Evolutionary conservation across 352 stramenopile genomes (phyloP).

Genomic region (Phytophthora tubulina): DNA sequence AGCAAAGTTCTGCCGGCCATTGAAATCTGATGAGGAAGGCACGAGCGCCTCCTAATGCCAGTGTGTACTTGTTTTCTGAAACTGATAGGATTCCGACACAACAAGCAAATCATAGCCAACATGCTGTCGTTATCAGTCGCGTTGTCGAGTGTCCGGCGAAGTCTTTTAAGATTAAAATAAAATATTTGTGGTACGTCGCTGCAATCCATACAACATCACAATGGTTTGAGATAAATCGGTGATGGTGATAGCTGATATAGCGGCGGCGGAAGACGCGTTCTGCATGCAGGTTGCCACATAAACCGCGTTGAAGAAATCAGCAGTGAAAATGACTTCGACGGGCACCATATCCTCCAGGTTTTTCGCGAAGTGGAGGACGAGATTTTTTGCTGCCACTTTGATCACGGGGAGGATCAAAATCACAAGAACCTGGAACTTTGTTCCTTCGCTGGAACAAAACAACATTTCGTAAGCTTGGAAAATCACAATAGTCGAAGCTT

Average conservation of each 20-base stretch:
- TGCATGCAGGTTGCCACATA: conserved; percentile 43
- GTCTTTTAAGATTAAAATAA: too few relatives aligned
- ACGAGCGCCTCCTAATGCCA: conserved; percentile 20
- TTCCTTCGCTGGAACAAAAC: conserved; percentile 8
- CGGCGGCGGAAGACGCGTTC: conserved; percentile 12
- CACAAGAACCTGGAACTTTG: conserved; percentile 11
- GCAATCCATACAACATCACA: conserved; percentile 25
- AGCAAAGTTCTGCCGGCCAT: conserved; percentile 9
- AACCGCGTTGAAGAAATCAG: conserved; percentile 41
- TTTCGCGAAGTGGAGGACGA: conserved; percentile 18
- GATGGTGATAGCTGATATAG: conserved; percentile 26
- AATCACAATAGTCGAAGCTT: conserved; percentile 23
- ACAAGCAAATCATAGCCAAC: conserved; percentile 21
- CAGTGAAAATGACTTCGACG: conserved; percentile 35
- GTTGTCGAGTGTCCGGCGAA: conserved; percentile 2
- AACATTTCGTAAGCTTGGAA: conserved; percentile 36
- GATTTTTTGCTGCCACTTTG: conserved; percentile 38
- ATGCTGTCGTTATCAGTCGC: conserved; percentile 3
- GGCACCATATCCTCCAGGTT: conserved; percentile 37
- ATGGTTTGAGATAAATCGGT: conserved; percentile 34
- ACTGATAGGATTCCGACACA: conserved; percentile 22
- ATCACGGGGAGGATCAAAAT: conserved; percentile 40
- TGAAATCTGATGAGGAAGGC: conserved; percentile 30
- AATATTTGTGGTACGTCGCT: conserved; percentile 11
- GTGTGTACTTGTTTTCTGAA: conserved; percentile 15